Conservation (phyloP, 1,284 basidiomycete genomes). For the Ceratobasidium sp. region DNA sequence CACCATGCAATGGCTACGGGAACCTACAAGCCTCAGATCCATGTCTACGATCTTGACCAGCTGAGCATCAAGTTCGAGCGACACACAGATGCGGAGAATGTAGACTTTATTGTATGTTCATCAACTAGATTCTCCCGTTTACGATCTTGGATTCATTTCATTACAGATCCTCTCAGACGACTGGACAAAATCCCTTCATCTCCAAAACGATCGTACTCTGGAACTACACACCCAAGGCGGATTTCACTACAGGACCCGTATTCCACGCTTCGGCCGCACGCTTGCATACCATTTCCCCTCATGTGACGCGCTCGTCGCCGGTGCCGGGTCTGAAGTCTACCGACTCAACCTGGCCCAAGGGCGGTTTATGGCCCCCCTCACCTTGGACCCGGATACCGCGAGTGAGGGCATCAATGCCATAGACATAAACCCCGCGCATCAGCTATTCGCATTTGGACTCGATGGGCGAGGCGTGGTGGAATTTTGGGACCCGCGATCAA, state of each 20-base stretch:
- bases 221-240: constrained; percentile 95
- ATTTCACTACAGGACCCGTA: constrained; percentile 88
- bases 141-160: constrained; percentile 28
- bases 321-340: constrained; percentile 85
- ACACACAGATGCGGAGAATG: constrained; percentile 95
- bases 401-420: constrained; percentile 84
- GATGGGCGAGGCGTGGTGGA: constrained; percentile 84
- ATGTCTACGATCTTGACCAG: constrained; percentile 94
- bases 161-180: constrained; percentile 91
- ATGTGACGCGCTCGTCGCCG: constrained; percentile 78
- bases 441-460: constrained; percentile 86
- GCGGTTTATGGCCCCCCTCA: constrained; percentile 83
- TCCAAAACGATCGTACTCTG: constrained; percentile 94
- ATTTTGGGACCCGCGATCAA: constrained; percentile 94
- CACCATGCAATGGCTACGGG: constrained; percentile 93
- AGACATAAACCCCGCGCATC: constrained; percentile 94
- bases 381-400: constrained; percentile 61
- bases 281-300: constrained; percentile 89
- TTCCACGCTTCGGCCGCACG: constrained; percentile 92
- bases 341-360: constrained; percentile 96
- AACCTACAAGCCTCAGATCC: constrained; percentile 97
- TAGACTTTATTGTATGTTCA: constrained; percentile 94
- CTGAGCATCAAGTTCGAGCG: constrained; percentile 95
- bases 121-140: constrained; percentile 48
- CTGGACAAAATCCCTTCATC: constrained; percentile 98